These are phyloP conservation scores for Globisporangium nunn DNA, from an alignment of 352 stramenopile species.

Conservation along the genomic window DNA sequence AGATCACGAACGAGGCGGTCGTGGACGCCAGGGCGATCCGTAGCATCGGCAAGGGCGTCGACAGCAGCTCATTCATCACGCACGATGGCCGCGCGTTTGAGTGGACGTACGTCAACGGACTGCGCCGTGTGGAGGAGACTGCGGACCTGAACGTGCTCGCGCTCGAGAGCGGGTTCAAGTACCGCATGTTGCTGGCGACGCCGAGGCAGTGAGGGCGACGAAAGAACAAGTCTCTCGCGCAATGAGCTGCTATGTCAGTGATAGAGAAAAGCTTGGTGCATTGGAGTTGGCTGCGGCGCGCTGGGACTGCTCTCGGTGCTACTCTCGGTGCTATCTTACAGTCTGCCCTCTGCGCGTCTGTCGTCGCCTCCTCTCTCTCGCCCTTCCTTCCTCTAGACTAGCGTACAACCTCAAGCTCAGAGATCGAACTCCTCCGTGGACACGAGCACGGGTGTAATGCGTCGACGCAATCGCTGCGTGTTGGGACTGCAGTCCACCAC, in stretches of 20 bases:
- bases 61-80: conserved; percentile 71
- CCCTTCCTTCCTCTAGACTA: conserved; percentile 1
- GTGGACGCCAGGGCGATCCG: conserved; percentile 38
- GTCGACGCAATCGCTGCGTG: conserved; percentile 29
- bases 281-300: neutral
- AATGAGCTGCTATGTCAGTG: neutral
- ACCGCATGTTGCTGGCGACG: conserved; percentile 47
- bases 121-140: conserved; percentile 39
- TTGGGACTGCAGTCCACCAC: conserved; percentile 18
- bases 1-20: conserved; percentile 47
- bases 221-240: too few relatives aligned
- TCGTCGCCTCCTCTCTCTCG: neutral
- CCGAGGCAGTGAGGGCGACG: neutral
- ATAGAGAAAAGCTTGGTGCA: neutral
- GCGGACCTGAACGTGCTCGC: conserved; percentile 32
- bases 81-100: conserved; percentile 59
- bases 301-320: neutral
- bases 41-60: conserved; percentile 71
- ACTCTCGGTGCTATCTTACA: conserved; percentile 3
- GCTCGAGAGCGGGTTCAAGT: conserved; percentile 73
- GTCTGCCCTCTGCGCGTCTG: neutral
- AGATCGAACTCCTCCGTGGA: conserved; percentile 53
- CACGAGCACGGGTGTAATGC: conserved; percentile 47
- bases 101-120: conserved; percentile 58
- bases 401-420: conserved; percentile 11